Conservation (phyloP, 495 filamentous ascomycete genomes). For the Choiromyces venosus region DNA sequence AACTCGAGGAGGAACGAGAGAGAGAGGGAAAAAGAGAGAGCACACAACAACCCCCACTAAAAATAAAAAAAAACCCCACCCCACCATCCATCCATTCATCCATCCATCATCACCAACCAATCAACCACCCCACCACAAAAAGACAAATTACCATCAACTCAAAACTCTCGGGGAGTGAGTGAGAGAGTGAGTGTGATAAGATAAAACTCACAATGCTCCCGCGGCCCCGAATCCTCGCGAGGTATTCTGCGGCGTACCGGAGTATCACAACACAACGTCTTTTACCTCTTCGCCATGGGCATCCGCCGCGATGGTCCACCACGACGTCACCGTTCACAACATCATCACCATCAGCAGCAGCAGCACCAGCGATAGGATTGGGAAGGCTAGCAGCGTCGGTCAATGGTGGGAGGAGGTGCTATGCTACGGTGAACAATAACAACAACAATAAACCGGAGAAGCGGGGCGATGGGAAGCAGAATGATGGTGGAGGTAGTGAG, state of each 20-base stretch:
- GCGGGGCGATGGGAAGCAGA: neutral
- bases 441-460: slow-evolving; percentile 8
- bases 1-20: neutral
- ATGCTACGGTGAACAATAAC: slow-evolving; percentile 14
- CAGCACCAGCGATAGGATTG: neutral
- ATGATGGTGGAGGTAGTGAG: neutral
- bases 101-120: neutral
- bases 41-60: neutral
- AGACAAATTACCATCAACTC: neutral
- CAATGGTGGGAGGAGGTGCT: slow-evolving; percentile 10
- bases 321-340: slow-evolving; percentile 9
- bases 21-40: neutral
- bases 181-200: neutral
- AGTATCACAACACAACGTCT: slow-evolving; percentile 18
- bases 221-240: slow-evolving; percentile 34
- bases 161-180: neutral
- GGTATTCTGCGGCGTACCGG: slow-evolving; percentile 23
- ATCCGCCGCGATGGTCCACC: slow-evolving; percentile 3
- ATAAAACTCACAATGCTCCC: slow-evolving; percentile 25
- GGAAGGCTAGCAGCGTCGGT: neutral
- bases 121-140: neutral
- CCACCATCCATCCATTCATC: too few relatives aligned
- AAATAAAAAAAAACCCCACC: too few relatives aligned
- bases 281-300: slow-evolving; percentile 12
- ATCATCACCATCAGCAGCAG: neutral